phyloP scores from a whole-genome alignment of 208 protist genomes.

The Acanthamoeba sp. region DNA sequence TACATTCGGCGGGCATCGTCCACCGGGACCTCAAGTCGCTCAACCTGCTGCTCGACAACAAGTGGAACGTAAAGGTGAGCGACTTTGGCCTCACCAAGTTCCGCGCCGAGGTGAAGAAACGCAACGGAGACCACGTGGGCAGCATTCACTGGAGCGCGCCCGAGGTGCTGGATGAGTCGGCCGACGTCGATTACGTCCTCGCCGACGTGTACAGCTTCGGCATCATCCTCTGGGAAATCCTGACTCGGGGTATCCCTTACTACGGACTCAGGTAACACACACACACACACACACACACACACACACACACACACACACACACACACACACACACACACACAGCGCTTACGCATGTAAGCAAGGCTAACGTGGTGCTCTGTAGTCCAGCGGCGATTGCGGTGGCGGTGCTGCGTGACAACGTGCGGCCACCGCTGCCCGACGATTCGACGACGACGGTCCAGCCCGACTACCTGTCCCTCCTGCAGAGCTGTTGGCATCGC shows the following conservation, averaged over 20 bases:
- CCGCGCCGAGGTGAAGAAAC: background rate
- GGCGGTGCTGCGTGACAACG: background rate
- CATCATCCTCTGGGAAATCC: constrained; percentile 3
- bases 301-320: background rate
- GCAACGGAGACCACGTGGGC: background rate
- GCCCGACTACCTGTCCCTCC: background rate
- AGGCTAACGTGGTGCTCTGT: background rate
- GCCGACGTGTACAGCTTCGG: constrained; percentile 46
- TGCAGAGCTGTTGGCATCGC: background rate
- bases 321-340: background rate
- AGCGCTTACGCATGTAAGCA: background rate
- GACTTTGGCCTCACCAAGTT: constrained; percentile 45
- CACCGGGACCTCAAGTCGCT: background rate
- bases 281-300: background rate
- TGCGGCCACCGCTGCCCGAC: background rate
- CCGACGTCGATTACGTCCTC: background rate
- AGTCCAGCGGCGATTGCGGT: background rate
- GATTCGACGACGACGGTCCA: background rate
- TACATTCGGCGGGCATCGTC: background rate
- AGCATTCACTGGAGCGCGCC: constrained; percentile 30
- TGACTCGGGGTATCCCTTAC: background rate
- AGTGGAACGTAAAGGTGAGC: constrained; percentile 16
- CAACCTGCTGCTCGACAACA: background rate
- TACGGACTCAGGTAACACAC: background rate
- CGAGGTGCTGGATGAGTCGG: background rate